Evolutionary conservation across 225 moss, liverwort and hornwort genomes (phyloP).

Genomic region (Polytrichum commune): DNA sequence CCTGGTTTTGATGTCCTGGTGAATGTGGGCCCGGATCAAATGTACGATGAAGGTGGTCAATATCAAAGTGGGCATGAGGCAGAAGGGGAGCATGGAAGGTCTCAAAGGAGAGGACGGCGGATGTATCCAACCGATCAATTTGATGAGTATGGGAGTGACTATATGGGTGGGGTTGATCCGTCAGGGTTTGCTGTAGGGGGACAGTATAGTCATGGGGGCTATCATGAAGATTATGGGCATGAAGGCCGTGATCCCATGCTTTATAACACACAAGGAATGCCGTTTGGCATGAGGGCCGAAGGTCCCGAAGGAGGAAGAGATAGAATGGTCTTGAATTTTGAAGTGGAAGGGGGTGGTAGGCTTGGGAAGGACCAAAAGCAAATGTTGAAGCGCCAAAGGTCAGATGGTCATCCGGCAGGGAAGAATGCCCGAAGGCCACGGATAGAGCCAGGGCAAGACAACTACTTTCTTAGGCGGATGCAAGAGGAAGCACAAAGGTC

Average conservation of each 20-base stretch:
- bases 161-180: slow-evolving; percentile 34
- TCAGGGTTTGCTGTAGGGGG: slow-evolving; percentile 24
- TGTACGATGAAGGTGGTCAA: slow-evolving; percentile 47
- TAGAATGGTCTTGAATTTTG: slow-evolving; percentile 29
- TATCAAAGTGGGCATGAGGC: slow-evolving; percentile 29
- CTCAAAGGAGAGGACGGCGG: slow-evolving; percentile 31
- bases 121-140: slow-evolving; percentile 41
- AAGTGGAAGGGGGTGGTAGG: slow-evolving; percentile 26
- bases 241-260: slow-evolving; percentile 22
- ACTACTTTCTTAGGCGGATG: slow-evolving; percentile 34
- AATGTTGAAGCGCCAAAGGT: slow-evolving; percentile 37
- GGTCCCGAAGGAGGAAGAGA: slow-evolving; percentile 37
- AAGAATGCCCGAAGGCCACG: slow-evolving; percentile 46
- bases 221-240: slow-evolving; percentile 34
- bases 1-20: slow-evolving; percentile 77
- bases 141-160: slow-evolving; percentile 48
- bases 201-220: slow-evolving; percentile 40
- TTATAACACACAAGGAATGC: slow-evolving; percentile 20
- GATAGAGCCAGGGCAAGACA: slow-evolving; percentile 40
- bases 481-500: slow-evolving; percentile 61
- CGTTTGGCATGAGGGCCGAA: slow-evolving; percentile 29
- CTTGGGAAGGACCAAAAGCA: slow-evolving; percentile 1
- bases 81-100: slow-evolving; percentile 20
- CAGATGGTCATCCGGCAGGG: slow-evolving; percentile 45
- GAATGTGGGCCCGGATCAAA: slow-evolving; percentile 57